A percentile compares a stretch with the other conserved stretches of the same genome.
phyloP scores from a whole-genome alignment of 371 early-diverging fungal genomes.

The Dichotomocladium elegans region DNA sequence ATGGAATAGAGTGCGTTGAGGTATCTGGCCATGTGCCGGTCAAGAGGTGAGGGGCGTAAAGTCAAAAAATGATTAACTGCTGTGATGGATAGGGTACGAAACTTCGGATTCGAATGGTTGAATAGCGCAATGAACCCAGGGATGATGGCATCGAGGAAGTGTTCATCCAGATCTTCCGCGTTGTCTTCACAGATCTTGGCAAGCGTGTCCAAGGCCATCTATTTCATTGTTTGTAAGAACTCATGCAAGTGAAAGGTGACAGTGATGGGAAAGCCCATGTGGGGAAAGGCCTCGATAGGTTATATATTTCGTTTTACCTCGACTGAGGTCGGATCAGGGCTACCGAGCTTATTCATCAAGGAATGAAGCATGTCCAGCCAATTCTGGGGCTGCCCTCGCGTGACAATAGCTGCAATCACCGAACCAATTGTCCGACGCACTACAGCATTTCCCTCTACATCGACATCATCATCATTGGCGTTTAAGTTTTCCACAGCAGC shows the following conservation, averaged over 20 bases:
- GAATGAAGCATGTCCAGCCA: slow-evolving; percentile 77
- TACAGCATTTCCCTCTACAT: too few relatives aligned
- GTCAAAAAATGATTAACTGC: slow-evolving; percentile 77
- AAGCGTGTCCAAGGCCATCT: slow-evolving; percentile 81
- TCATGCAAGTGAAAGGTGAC: too few relatives aligned
- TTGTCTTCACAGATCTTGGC: slow-evolving; percentile 91
- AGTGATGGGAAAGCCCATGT: too few relatives aligned
- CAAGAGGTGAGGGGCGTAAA: slow-evolving; percentile 55
- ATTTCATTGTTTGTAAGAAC: neutral
- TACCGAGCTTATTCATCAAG: slow-evolving; percentile 66
- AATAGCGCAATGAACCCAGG: slow-evolving; percentile 78
- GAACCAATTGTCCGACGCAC: slow-evolving; percentile 58
- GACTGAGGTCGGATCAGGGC: slow-evolving; percentile 55
- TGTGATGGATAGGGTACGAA: slow-evolving; percentile 73
- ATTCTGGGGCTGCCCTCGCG: slow-evolving; percentile 56
- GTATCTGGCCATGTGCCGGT: slow-evolving; percentile 61
- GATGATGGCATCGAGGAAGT: slow-evolving; percentile 72
- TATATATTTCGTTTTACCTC: slow-evolving; percentile 64
- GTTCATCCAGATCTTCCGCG: slow-evolving; percentile 66
- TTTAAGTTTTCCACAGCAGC: slow-evolving; percentile 57
- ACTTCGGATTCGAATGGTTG: slow-evolving; percentile 53
- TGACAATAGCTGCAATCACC: slow-evolving; percentile 81
- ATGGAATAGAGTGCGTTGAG: slow-evolving; percentile 73
- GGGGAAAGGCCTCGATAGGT: too few relatives aligned
- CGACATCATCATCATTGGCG: slow-evolving; percentile 60